Evolutionary conservation across 768 basidiomycete genomes (phyloP).

Genomic region (Leccinum pellstonianum): DNA sequence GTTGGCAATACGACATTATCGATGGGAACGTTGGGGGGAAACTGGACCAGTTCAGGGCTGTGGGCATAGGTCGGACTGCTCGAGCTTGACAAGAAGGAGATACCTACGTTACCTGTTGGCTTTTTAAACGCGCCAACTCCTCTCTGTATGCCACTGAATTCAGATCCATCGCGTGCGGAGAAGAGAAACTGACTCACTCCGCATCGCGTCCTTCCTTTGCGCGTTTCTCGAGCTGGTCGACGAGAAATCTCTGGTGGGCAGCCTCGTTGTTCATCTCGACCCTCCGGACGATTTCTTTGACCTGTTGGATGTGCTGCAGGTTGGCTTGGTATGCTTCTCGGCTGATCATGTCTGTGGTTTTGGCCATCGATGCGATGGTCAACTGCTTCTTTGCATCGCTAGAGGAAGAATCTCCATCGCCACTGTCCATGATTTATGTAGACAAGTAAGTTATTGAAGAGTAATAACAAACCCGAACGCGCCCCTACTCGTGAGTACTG

Average conservation of each 20-base stretch:
- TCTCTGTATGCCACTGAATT: conserved; percentile 16
- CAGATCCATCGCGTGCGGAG: background rate
- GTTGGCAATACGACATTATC: conserved; percentile 29
- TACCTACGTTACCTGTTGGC: conserved; percentile 15
- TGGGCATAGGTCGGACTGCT: background rate
- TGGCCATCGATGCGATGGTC: conserved; percentile 26
- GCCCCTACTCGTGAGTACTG: background rate
- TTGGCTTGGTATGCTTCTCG: conserved; percentile 27
- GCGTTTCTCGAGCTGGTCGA: conserved; percentile 36
- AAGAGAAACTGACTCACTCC: conserved; percentile 33
- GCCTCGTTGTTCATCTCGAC: conserved; percentile 42
- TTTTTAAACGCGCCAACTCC: conserved; percentile 21
- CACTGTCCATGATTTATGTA: conserved; percentile 19
- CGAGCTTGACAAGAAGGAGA: background rate
- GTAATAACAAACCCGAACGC: background rate
- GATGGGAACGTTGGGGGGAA: conserved; percentile 10
- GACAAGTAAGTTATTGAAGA: no score
- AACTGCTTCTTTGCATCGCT: conserved; percentile 10
- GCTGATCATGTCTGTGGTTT: conserved; percentile 18
- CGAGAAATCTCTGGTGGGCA: conserved; percentile 36
- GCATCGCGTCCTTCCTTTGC: conserved; percentile 47
- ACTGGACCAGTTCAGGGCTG: conserved; percentile 18
- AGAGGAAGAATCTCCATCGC: background rate
- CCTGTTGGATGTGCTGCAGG: conserved; percentile 24
- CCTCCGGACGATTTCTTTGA: conserved; percentile 28